phyloP scores from a whole-genome alignment of 192 early-diverging fungal genomes.

The Chytriomyces sp. region DNA sequence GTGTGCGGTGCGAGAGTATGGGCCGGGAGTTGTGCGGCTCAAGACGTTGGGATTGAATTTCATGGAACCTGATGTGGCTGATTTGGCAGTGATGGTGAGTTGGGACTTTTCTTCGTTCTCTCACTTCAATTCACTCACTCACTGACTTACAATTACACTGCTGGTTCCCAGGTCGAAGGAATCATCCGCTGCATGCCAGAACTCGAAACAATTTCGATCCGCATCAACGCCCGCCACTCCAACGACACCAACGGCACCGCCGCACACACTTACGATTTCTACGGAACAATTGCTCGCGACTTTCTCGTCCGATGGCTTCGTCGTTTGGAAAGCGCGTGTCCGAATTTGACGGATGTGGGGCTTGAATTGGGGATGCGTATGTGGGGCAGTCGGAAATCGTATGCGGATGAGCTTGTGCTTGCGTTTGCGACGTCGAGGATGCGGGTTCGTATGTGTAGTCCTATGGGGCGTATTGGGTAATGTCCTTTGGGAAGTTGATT shows the following conservation, averaged over 20 bases:
- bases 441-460: conserved; percentile 14
- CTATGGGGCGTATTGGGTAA: conserved; percentile 22
- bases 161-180: conserved; percentile 14
- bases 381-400: conserved; percentile 32
- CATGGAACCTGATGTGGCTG: conserved; percentile 40
- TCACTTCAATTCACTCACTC: too few species aligned
- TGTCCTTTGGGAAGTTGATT: too few species aligned
- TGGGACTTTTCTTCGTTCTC: too few species aligned
- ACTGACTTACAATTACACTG: too few species aligned
- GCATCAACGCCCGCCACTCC: conserved; percentile 35
- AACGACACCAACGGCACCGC: conserved; percentile 27
- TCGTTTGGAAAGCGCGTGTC: conserved; percentile 31
- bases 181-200: conserved; percentile 42
- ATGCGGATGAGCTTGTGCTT: conserved; percentile 33
- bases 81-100: conserved; percentile 42
- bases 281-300: conserved; percentile 33
- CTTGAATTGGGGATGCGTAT: conserved; percentile 29
- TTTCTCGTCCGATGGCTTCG: conserved; percentile 31
- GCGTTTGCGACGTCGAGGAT: conserved; percentile 23
- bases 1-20: conserved; percentile 3
- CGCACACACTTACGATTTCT: conserved; percentile 38
- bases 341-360: conserved; percentile 3
- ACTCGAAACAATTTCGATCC: conserved; percentile 22
- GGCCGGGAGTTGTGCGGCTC: background rate
- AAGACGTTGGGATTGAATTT: conserved; percentile 38